phyloP scores from a whole-genome alignment of 139 green algal genomes.

The Haematococcus lacustris region DNA sequence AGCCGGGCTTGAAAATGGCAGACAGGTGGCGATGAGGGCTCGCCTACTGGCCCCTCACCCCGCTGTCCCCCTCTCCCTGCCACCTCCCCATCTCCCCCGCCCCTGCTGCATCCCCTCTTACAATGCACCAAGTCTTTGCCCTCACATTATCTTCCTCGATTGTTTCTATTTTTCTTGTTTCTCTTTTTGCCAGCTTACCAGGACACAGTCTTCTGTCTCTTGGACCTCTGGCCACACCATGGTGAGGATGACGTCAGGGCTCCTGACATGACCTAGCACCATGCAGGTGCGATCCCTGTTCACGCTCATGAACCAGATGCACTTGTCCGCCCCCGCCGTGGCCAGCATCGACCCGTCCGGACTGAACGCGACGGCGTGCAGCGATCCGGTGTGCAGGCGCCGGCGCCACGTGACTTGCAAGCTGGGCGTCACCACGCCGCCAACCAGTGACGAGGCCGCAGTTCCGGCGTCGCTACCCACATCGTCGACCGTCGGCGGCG shows the following conservation, averaged over 20 bases:
- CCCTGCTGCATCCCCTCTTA: too few species aligned
- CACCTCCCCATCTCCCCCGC: too few species aligned
- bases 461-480: neutral
- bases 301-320: slow-evolving; percentile 18
- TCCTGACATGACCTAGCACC: slow-evolving; percentile 12
- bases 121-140: too few species aligned
- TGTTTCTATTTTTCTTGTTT: too few species aligned
- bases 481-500: neutral
- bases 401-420: slow-evolving; percentile 19
- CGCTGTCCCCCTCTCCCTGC: too few species aligned
- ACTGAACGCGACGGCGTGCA: slow-evolving; percentile 15
- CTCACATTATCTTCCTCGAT: too few species aligned
- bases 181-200: too few species aligned
- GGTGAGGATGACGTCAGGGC: slow-evolving; percentile 8
- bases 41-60: too few species aligned
- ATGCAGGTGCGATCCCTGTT: slow-evolving; percentile 2
- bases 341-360: slow-evolving; percentile 19
- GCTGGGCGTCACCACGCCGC: neutral
- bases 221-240: slow-evolving; percentile 19
- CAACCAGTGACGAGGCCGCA: neutral
- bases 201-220: slow-evolving; percentile 11
- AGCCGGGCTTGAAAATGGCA: too few species aligned
- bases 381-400: slow-evolving; percentile 14
- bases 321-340: slow-evolving; percentile 14
- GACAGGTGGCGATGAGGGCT: too few species aligned